Evolutionary conservation across 2,329 filamentous ascomycete genomes (phyloP).

Genomic region (Plenodomus tracheiphilus): DNA sequence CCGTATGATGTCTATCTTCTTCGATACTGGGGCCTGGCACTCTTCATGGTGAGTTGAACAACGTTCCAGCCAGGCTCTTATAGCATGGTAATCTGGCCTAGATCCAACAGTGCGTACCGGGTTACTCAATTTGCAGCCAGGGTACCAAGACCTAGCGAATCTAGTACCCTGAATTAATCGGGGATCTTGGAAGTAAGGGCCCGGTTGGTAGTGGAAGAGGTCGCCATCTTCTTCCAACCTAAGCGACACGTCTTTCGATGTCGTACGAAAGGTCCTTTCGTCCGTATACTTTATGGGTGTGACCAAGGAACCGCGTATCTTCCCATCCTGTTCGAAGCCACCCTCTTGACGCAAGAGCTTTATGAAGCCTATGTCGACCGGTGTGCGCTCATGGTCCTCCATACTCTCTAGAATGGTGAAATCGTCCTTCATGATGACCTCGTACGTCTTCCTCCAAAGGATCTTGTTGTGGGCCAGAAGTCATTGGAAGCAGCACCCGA

Average conservation of each 20-base stretch:
- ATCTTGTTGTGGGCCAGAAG: no score
- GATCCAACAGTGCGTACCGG: not conserved
- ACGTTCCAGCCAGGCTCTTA: not conserved
- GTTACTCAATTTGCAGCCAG: not conserved
- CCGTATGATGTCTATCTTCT: not conserved
- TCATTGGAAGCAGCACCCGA: no score
- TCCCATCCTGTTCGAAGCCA: not conserved
- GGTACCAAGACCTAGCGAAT: not conserved
- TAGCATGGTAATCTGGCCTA: not conserved
- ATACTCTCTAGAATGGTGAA: not conserved
- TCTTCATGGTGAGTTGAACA: not conserved
- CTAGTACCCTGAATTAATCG: not conserved
- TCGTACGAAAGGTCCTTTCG: not conserved
- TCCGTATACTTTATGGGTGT: not conserved
- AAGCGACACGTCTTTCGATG: not conserved
- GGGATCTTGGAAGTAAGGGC: not conserved
- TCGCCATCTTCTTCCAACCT: not conserved
- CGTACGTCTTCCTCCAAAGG: no score
- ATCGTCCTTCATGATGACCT: not conserved
- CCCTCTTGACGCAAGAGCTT: not conserved
- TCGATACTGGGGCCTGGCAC: not conserved
- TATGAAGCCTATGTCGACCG: not conserved
- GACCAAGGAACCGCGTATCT: not conserved
- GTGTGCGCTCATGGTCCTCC: not conserved
- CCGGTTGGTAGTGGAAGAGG: not conserved